Percentiles rank a stretch among this genome's conserved stretches.
phyloP scores from a whole-genome alignment of 2,329 filamentous ascomycete genomes.

The Huntiella savannae region DNA sequence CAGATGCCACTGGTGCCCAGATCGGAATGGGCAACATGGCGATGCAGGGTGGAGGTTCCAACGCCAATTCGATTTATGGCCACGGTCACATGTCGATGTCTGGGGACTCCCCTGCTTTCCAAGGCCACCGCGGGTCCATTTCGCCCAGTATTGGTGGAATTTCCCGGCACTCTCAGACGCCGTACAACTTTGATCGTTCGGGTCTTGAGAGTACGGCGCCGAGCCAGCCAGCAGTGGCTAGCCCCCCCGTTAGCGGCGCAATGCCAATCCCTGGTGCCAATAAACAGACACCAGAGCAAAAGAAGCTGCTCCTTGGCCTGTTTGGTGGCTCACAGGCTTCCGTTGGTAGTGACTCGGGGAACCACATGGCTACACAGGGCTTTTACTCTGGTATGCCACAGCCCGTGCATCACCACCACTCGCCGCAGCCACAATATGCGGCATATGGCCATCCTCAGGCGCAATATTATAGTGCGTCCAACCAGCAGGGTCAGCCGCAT shows the following conservation, averaged over 20 bases:
- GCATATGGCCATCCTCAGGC: conserved; percentile 6
- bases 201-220: conserved; percentile 9
- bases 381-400: conserved; percentile 4
- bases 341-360: background rate
- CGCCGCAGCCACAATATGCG: conserved; percentile 9
- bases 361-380: background rate
- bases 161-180: conserved; percentile 11
- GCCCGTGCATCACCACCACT: conserved; percentile 2
- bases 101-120: conserved; percentile 4
- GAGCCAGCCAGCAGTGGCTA: conserved; percentile 13
- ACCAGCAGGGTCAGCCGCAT: conserved; percentile 9
- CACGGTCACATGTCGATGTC: conserved; percentile 7
- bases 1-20: conserved; percentile 6
- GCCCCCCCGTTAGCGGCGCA: conserved; percentile 16
- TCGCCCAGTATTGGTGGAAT: conserved; percentile 10
- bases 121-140: conserved; percentile 5
- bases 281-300: conserved; percentile 22
- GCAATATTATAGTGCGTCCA: conserved; percentile 8
- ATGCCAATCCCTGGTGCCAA: conserved; percentile 16
- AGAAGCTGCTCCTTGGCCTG: conserved; percentile 36
- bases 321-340: conserved; percentile 33
- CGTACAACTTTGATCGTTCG: conserved; percentile 11
- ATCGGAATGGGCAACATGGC: conserved; percentile 9
- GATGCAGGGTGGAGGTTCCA: conserved; percentile 8
- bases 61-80: conserved; percentile 7